Conservation (phyloP, 805 yeast species). For the Teunomyces funiuensis region DNA sequence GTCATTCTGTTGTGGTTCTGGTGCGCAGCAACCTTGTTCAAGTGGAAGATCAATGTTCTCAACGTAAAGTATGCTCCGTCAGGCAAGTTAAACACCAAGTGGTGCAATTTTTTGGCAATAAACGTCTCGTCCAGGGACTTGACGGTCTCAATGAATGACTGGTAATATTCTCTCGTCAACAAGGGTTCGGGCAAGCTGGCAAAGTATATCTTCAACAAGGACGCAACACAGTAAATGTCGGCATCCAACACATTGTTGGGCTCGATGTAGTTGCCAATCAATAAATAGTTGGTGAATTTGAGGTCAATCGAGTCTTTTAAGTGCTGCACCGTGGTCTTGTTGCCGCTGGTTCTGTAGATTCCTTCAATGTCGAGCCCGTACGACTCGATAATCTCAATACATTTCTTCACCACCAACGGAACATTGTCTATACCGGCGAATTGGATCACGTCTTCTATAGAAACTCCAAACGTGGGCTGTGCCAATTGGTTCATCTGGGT, state of each 20-base stretch:
- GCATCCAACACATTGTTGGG: constrained; percentile 58
- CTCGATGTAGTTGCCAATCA: constrained; percentile 42
- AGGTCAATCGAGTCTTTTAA: constrained; percentile 68
- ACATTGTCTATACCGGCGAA: constrained; percentile 85
- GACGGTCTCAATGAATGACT: constrained; percentile 66
- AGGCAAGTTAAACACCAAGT: constrained; percentile 83
- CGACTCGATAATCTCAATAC: constrained; percentile 81
- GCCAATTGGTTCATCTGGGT: constrained; percentile 14
- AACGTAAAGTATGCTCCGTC: constrained; percentile 95
- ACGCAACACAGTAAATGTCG: constrained; percentile 86
- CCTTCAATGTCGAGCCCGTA: constrained; percentile 88
- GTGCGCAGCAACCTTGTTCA: constrained; percentile 66
- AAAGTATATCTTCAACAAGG: constrained; percentile 81
- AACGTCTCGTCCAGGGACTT: constrained; percentile 44
- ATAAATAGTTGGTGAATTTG: constrained; percentile 64
- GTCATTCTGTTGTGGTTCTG: constrained; percentile 77
- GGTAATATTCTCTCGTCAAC: constrained; percentile 61
- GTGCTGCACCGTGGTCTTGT: constrained; percentile 68
- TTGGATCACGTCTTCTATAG: constrained; percentile 73
- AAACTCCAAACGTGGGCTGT: constrained; percentile 73
- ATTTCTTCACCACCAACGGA: constrained; percentile 84
- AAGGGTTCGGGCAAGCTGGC: constrained; percentile 84
- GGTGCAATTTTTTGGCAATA: constrained; percentile 77
- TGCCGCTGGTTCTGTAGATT: constrained; percentile 83
- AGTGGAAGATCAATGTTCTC: constrained; percentile 80